Conservation (phyloP, 768 basidiomycete genomes). For the Mycena albidolilacea region DNA sequence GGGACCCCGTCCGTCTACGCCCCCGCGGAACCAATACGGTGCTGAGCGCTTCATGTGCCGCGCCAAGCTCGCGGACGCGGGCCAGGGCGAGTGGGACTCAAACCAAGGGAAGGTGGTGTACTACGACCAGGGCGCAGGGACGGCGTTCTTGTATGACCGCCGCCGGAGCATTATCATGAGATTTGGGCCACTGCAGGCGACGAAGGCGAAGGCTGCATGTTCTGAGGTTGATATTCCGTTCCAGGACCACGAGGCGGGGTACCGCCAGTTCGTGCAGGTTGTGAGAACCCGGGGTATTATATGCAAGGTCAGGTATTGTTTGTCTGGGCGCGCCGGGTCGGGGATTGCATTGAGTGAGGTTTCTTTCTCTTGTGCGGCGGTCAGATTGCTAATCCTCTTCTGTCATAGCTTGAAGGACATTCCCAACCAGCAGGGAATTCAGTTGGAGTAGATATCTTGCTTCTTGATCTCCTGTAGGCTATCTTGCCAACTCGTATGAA, state of each 20-base stretch:
- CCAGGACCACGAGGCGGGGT: constrained; percentile 33
- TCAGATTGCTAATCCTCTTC: not conserved
- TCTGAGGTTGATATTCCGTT: constrained; percentile 37
- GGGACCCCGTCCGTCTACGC: constrained; percentile 26
- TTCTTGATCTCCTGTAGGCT: constrained; percentile 21
- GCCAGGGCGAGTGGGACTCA: constrained; percentile 30
- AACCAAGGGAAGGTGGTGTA: constrained; percentile 29
- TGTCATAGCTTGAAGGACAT: constrained; percentile 39
- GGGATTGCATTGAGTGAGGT: constrained; percentile 42
- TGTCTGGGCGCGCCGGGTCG: constrained; percentile 38
- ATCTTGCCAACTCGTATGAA: not conserved
- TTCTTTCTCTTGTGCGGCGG: not conserved
- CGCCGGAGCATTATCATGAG: constrained; percentile 35
- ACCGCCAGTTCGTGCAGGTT: constrained; percentile 26
- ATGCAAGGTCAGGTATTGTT: constrained; percentile 34
- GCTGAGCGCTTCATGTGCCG: constrained; percentile 40
- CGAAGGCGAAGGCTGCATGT: constrained; percentile 7
- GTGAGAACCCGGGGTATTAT: constrained; percentile 31
- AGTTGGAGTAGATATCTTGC: constrained; percentile 28
- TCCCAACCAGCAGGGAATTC: constrained; percentile 32
- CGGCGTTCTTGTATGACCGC: constrained; percentile 34
- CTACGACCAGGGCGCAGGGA: constrained; percentile 29
- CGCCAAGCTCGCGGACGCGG: constrained; percentile 19
- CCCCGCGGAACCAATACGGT: constrained; percentile 42
- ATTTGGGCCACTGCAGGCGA: constrained; percentile 35